Conservation (phyloP, 768 basidiomycete species). For the Dacryopinax primogenitus region DNA sequence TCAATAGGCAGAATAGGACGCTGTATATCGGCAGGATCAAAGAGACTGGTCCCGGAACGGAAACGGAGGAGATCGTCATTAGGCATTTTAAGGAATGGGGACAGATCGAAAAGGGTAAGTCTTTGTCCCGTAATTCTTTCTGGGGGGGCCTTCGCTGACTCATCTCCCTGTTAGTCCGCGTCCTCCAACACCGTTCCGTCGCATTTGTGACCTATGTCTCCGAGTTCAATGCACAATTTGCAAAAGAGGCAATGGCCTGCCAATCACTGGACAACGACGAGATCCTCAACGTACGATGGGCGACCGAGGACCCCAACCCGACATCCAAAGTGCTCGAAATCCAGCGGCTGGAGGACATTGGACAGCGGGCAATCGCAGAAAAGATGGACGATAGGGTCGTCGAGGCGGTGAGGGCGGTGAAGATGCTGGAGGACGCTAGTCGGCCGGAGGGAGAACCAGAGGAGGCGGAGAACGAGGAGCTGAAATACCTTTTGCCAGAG, state of each 20-base stretch:
- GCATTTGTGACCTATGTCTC: slow-evolving; percentile 92
- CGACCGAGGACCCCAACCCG: slow-evolving; percentile 97
- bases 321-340: slow-evolving; percentile 77
- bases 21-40: slow-evolving; percentile 89
- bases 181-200: slow-evolving; percentile 86
- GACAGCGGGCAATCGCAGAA: slow-evolving; percentile 67
- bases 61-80: slow-evolving; percentile 82
- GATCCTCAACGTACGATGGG: slow-evolving; percentile 97
- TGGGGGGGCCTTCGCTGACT: slow-evolving; percentile 15
- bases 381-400: slow-evolving; percentile 81
- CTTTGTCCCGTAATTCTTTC: slow-evolving; percentile 6
- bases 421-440: slow-evolving; percentile 78
- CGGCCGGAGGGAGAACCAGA: slow-evolving; percentile 29
- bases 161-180: slow-evolving; percentile 44
- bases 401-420: slow-evolving; percentile 72
- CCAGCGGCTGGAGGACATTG: slow-evolving; percentile 65
- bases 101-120: slow-evolving; percentile 77
- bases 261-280: slow-evolving; percentile 96
- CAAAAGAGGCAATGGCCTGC: slow-evolving; percentile 97
- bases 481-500: slow-evolving; percentile 17
- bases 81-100: slow-evolving; percentile 97
- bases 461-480: slow-evolving; percentile 24
- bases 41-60: slow-evolving; percentile 74
- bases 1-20: slow-evolving; percentile 86
- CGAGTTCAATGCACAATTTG: slow-evolving; percentile 83